Evolutionary conservation across 140 eudicot species (phyloP).

Genomic region (Cichorium intybus): DNA sequence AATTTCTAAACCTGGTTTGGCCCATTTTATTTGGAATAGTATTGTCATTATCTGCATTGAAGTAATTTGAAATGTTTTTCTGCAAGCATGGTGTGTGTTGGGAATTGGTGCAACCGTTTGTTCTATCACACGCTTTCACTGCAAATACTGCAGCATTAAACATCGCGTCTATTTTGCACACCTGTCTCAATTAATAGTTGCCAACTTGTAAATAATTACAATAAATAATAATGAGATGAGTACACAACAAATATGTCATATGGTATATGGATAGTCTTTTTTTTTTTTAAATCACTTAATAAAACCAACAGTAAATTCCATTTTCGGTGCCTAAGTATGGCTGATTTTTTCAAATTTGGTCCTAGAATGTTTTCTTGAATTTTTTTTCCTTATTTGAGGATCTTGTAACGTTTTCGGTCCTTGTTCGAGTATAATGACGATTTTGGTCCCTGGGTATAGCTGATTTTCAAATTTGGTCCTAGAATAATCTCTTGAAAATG

Average conservation of each 20-base stretch:
- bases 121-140: conserved; percentile 59
- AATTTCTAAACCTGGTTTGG: conserved; percentile 53
- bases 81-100: conserved; percentile 86
- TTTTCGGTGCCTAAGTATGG: too few relatives aligned
- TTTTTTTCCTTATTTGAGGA: too few relatives aligned
- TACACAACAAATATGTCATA: not conserved
- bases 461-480: too few relatives aligned
- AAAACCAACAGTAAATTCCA: too few relatives aligned
- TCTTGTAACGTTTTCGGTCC: too few relatives aligned
- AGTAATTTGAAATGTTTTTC: conserved; percentile 68
- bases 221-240: not conserved
- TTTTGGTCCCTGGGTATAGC: too few relatives aligned
- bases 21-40: conserved; percentile 48
- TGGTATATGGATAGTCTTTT: not conserved
- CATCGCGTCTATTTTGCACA: conserved; percentile 71
- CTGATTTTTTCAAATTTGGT: too few relatives aligned
- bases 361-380: too few relatives aligned
- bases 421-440: too few relatives aligned
- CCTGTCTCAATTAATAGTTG: conserved; percentile 44
- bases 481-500: too few relatives aligned
- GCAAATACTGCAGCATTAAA: conserved; percentile 73
- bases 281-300: too few relatives aligned
- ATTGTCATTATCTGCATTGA: conserved; percentile 44
- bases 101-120: conserved; percentile 49
- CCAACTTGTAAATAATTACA: not conserved